phyloP scores from a whole-genome alignment of 2,329 filamentous ascomycete species.

The Gyromitra esculenta region DNA sequence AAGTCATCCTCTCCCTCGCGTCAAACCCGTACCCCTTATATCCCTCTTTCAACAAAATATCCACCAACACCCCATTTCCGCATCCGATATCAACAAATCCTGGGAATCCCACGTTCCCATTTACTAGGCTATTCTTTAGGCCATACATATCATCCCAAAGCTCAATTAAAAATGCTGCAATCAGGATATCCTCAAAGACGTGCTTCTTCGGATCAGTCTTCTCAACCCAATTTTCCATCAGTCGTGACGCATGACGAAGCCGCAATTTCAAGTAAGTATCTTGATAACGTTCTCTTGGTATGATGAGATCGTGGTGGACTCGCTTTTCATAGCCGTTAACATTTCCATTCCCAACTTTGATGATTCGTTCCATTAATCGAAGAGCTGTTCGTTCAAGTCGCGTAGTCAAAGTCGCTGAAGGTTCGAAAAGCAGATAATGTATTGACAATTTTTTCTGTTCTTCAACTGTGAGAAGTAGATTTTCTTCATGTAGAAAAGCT shows the following conservation, averaged over 20 bases:
- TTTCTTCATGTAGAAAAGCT: constrained; percentile 70
- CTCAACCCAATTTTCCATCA: constrained; percentile 85
- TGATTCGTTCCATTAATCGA: constrained; percentile 73
- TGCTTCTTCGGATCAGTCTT: constrained; percentile 88
- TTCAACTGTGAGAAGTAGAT: constrained; percentile 55
- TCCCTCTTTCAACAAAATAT: constrained; percentile 81
- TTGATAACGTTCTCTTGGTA: constrained; percentile 80
- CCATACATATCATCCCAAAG: constrained; percentile 86
- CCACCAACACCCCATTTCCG: constrained; percentile 89
- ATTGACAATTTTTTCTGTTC: constrained; percentile 67
- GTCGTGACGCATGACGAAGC: constrained; percentile 74
- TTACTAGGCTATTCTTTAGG: not conserved
- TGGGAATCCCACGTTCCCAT: constrained; percentile 57
- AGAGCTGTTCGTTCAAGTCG: constrained; percentile 74
- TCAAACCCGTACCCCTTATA: constrained; percentile 92
- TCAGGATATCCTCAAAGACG: constrained; percentile 91
- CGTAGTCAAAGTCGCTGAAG: constrained; percentile 51
- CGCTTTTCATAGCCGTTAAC: constrained; percentile 78
- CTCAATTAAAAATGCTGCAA: constrained; percentile 91
- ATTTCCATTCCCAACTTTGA: constrained; percentile 77
- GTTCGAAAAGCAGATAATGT: constrained; percentile 68
- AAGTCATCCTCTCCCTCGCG: constrained; percentile 84
- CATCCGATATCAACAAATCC: constrained; percentile 97
- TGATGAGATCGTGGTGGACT: constrained; percentile 81
- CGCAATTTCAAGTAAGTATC: constrained; percentile 85